Base-by-base conservation (phyloP, 352 stramenopile genomes). In the Aphanomyces invadans region DNA sequence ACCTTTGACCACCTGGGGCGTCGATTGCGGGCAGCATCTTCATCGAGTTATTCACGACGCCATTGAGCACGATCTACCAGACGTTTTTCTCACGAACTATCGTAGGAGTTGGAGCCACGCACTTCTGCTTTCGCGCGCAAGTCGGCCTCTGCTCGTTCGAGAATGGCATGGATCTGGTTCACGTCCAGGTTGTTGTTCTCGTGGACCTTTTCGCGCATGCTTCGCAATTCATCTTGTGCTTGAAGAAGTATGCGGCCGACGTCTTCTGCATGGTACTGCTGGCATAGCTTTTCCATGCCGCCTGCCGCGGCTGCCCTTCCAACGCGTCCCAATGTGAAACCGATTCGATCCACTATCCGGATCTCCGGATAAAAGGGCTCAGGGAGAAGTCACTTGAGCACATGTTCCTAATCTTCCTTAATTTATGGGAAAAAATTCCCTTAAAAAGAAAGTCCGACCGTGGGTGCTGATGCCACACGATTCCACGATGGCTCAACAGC, bases 201-300 rank as follows among this genome's bases (percentile, higher is more conserved):
- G 3, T 73, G 75, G 71, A 93, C 80, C 45, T 90, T 76, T 71
- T 90, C 82, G 23, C 82, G 77, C 62, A 93, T 83, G 32, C 80
- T 74, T 17, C 81, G 80, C 25, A 93, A 71, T 28, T 93, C 80
- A 42, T 93, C 80, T 69, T 93, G 82, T 15, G 84, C 90, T 73
- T 93, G 80, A 56, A 93, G 63, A 19, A 93, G 67, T 52, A 93
- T 83, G 53, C 85, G 78, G 0, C 83, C 85, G 26, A 93, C 81
- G 73, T 93, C 85, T 53, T 93, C 83, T 9, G 88, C 78, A 65
- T 93, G 85, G 56, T 92, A 79, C 48, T 88, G 81, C 60, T 93
- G 80, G 62, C 89, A 73, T 21, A 93, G 49, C 46, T 81, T 74
- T 57, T 93, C 85, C 85, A 93, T 92, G 28, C 26, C 21, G 31